Evolutionary conservation across 441 rosid species (phyloP), one percentile per base, ranked within the genome.

Genomic region (Raphanus hybrid): DNA sequence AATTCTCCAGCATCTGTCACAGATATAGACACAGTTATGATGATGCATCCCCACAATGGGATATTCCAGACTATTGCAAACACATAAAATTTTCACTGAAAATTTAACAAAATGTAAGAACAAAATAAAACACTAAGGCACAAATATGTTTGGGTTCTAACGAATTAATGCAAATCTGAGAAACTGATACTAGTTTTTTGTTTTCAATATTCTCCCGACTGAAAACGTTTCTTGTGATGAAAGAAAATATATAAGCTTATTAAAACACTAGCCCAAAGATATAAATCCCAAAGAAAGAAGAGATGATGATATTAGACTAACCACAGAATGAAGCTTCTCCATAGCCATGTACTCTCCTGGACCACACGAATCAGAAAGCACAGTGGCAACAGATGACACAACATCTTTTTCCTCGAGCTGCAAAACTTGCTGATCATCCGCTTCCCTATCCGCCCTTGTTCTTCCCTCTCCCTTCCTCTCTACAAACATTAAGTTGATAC

Each of bases 311-410:
- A 23, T 23, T 23, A 2, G 10, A 74, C 83, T 79, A 81, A 93
- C 98, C 97, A 87, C 91, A 55, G 85, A 67, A 78, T 93, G 93
- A 62, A 93, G 94, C 81, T 84, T 89, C 83, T 90, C 92, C 94
- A 93, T 90, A 7, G 98, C 85, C 97, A 93, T 93, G 95, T 95
- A 93, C 54, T 90, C 97, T 69, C 97, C 96, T 37, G 98, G 96
- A 64, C 97, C 97, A 84, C 98, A 93, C 45, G 87, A 85, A 85
- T 93, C 98, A 8, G 97, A 93, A 62, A 93, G 88, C 76, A 90
- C 90, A 16, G 88, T 93, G 55, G 97, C 97, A 54, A 91, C 98
- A 60, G 96, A 93, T 63, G 98, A 91, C 20, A 93, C 97, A 65
- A 91, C 94, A 83, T 93, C 97, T 85, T 93, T 93, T 76, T 93